Evolutionary conservation across 768 basidiomycete genomes (phyloP).

Genomic region (Panellus pusillus): DNA sequence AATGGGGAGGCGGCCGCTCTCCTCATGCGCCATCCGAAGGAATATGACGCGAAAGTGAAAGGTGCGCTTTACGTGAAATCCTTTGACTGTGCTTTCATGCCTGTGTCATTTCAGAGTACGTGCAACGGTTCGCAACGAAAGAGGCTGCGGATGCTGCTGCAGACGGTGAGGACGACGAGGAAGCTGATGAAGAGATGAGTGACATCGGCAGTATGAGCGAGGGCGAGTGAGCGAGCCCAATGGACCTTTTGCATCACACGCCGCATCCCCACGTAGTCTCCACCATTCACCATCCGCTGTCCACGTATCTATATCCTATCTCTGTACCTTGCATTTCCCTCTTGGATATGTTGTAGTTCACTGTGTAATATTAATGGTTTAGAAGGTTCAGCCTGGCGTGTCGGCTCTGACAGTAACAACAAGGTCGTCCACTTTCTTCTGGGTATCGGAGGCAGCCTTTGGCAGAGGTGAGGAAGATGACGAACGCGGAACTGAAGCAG

Average conservation of each 20-base stretch:
- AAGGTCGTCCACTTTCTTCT: constrained; percentile 74
- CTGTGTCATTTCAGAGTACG: constrained; percentile 68
- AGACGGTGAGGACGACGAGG: constrained; percentile 60
- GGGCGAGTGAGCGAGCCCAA: constrained; percentile 43
- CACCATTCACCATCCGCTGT: not conserved
- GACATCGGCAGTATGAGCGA: constrained; percentile 83
- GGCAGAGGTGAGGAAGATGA: constrained; percentile 13
- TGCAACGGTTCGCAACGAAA: constrained; percentile 91
- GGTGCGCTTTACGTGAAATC: constrained; percentile 45
- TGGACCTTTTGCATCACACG: constrained; percentile 10
- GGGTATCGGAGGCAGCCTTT: constrained; percentile 69
- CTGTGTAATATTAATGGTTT: constrained; percentile 24
- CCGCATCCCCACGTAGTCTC: constrained; percentile 2
- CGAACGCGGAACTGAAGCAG: not conserved
- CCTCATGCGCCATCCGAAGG: constrained; percentile 95
- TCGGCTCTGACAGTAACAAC: constrained; percentile 34
- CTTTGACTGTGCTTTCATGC: not conserved
- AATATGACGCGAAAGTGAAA: constrained; percentile 93
- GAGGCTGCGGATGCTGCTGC: constrained; percentile 80
- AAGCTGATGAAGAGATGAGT: constrained; percentile 84
- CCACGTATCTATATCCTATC: constrained; percentile 16
- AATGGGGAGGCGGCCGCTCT: constrained; percentile 98
- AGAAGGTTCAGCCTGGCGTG: constrained; percentile 11
- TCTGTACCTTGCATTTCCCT: constrained; percentile 22
- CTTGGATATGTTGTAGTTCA: constrained; percentile 18